Evolutionary conservation across 768 basidiomycete species (phyloP), one percentile per base, ranked within the genome.

Genomic region (Boletus barrowsii): DNA sequence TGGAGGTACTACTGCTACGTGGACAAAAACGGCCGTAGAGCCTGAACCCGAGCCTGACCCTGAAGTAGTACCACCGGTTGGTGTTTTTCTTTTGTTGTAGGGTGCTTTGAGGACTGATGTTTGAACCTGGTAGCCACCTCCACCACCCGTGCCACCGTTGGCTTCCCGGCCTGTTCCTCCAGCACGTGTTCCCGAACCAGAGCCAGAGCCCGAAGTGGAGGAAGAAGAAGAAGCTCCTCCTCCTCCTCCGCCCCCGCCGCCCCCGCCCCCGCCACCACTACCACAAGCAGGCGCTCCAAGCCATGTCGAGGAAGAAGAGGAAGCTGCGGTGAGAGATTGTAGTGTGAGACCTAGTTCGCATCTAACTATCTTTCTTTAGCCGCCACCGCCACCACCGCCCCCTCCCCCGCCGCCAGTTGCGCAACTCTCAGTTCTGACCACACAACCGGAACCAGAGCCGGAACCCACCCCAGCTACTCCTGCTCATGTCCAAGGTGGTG

Each of bases 391-490:
- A 0, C 73, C 70, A 0, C 79, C 81, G 0, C 79, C 81, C 0
- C 80, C 79, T 1, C 76, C 78, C 0, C 73, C 78, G 9, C 74
- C 79, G 8, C 77, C 76, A 9, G 70, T 73, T 40, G 71, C 73
- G 4, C 67, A 61, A 46, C 46, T 70, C 50, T 55, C 67, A 48
- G 26, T 64, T 58, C 42, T 72, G 55, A 53, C 56, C 22, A 50
- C 63, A 29, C 64, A 71, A 33, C 73, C 75, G 0, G 79, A 74
- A 24, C 68, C 72, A 0, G 64, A 66, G 0, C 78, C 55, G 1
- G 77, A 2, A 9, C 57, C 46, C 3, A 15, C 24, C 2, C 29
- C 37, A 5, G 41, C 45, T 71, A 75, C 26, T 30, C 42, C 50
- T 6, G 40, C 32, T 15, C 46, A 26, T 3, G 42, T 10, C 15